Percentiles rank a stretch among this genome's conserved stretches.
Evolutionary conservation across 345 rosid genomes (phyloP).

Genomic region (Citrus unshiu): DNA sequence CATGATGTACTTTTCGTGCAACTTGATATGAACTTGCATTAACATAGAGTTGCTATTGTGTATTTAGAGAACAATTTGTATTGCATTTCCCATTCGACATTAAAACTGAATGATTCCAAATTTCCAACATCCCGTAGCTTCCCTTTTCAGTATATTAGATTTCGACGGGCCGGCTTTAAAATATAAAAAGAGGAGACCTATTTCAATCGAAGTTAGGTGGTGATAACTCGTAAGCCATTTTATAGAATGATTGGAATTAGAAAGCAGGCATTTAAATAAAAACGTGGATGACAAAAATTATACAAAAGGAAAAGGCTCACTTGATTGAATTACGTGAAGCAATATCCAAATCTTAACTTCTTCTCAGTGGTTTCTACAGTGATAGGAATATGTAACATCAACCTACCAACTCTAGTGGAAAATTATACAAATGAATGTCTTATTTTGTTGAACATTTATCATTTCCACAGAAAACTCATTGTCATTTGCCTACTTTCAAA

Average conservation of each 20-base stretch:
- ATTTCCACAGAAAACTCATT: neutral
- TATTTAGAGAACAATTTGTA: too few relatives aligned
- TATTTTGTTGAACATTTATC: neutral
- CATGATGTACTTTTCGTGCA: neutral
- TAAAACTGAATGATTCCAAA: neutral
- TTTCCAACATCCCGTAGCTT: neutral
- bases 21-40: neutral
- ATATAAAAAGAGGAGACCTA: too few relatives aligned
- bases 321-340: neutral
- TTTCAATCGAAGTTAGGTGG: too few relatives aligned
- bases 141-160: neutral
- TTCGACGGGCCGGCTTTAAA: too few relatives aligned
- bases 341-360: neutral
- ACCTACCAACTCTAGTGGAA: neutral
- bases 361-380: neutral
- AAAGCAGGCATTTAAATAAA: too few relatives aligned
- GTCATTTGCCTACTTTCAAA: neutral
- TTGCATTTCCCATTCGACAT: neutral
- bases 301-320: neutral
- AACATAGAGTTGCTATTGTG: neutral
- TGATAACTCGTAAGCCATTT: too few relatives aligned
- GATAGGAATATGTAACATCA: neutral
- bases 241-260: too few relatives aligned
- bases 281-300: too few relatives aligned
- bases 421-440: slow-evolving; percentile 3